These are phyloP conservation scores for Russula dissimulans DNA, from an alignment of 768 basidiomycete species.

Conservation along the genomic window DNA sequence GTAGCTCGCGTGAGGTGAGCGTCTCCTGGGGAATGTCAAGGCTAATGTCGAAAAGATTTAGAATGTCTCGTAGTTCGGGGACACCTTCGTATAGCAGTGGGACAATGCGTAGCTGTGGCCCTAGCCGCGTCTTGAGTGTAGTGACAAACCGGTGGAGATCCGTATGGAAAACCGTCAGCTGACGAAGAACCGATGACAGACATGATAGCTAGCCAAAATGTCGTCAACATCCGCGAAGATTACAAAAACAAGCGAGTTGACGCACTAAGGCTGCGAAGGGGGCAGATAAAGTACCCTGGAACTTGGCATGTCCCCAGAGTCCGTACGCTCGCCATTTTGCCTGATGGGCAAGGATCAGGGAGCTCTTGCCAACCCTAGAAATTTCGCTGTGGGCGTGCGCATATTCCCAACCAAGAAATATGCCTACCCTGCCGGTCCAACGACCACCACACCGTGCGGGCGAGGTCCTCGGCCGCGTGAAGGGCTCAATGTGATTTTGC, in stretches of 20 bases:
- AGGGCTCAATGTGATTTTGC: slow-evolving; percentile 36
- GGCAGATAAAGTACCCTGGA: slow-evolving; percentile 52
- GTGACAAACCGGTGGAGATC: slow-evolving; percentile 60
- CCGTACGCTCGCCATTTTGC: slow-evolving; percentile 65
- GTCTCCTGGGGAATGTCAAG: slow-evolving; percentile 44
- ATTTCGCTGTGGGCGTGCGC: neutral
- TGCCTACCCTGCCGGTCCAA: slow-evolving; percentile 54
- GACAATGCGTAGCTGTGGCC: slow-evolving; percentile 60
- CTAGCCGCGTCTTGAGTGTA: slow-evolving; percentile 48
- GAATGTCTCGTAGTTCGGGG: slow-evolving; percentile 57
- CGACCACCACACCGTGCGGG: slow-evolving; percentile 52
- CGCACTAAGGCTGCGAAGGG: slow-evolving; percentile 60
- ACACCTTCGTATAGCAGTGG: slow-evolving; percentile 64
- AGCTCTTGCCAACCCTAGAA: slow-evolving; percentile 65
- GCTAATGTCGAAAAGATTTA: slow-evolving; percentile 44
- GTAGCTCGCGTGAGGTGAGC: slow-evolving; percentile 49
- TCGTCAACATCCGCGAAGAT: neutral
- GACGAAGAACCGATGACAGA: slow-evolving; percentile 60
- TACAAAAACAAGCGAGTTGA: neutral
- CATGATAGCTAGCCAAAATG: slow-evolving; percentile 42
- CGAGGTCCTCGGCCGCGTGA: slow-evolving; percentile 34
- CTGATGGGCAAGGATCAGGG: slow-evolving; percentile 58
- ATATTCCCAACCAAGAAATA: neutral
- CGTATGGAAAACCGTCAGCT: slow-evolving; percentile 65
- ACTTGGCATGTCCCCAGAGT: slow-evolving; percentile 71